These are phyloP conservation scores for Rhodotorula toruloides DNA, from an alignment of 768 basidiomycete species.

Conservation along the genomic window DNA sequence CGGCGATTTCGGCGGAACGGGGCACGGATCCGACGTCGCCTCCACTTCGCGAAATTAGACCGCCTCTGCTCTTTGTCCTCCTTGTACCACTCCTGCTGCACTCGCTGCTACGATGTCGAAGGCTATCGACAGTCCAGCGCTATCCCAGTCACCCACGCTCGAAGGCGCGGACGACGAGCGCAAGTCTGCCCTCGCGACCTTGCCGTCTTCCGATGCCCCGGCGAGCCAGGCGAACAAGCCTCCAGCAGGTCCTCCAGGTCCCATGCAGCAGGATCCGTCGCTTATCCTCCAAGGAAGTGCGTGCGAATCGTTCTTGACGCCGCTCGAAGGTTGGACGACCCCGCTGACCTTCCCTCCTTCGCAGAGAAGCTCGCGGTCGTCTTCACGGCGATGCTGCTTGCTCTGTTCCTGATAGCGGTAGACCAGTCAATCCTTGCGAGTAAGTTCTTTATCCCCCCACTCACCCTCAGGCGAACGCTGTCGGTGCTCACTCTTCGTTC, in stretches of 20 bases:
- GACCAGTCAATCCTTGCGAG: constrained; percentile 46
- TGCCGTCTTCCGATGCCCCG: too few species aligned
- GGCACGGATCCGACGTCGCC: too few species aligned
- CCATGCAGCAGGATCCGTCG: neutral
- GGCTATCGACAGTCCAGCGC: too few species aligned
- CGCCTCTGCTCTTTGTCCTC: too few species aligned
- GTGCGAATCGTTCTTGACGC: neutral
- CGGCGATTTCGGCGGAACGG: too few species aligned
- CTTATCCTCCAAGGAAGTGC: neutral
- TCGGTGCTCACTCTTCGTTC: neutral
- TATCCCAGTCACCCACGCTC: too few species aligned
- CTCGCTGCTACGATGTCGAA: too few species aligned
- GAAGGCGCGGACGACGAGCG: too few species aligned
- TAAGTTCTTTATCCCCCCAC: neutral
- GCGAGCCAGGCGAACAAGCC: too few species aligned
- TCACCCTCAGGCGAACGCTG: neutral
- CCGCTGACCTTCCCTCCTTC: constrained; percentile 5
- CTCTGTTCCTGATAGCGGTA: constrained; percentile 24
- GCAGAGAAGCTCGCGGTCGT: constrained; percentile 37
- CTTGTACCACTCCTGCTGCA: too few species aligned
- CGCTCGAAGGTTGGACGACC: neutral
- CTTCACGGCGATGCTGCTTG: constrained; percentile 26
- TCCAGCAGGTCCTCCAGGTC: neutral
- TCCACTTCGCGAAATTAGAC: too few species aligned
- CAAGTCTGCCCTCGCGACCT: too few species aligned